These are phyloP conservation scores for Daldinia grandis DNA, from an alignment of 495 filamentous ascomycete genomes.

Conservation along the genomic window DNA sequence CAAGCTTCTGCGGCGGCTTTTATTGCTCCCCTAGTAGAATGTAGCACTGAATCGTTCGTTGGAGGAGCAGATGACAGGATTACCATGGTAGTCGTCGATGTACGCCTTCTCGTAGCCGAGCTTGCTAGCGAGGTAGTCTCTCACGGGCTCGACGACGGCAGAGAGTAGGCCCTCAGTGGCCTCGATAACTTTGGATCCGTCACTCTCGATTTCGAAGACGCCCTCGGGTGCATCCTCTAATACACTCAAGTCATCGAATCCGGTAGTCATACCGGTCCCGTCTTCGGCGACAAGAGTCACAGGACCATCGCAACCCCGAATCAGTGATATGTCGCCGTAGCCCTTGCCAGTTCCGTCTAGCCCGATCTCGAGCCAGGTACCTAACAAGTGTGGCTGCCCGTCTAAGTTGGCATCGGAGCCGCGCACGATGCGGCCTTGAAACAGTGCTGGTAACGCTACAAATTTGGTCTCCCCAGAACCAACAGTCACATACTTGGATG, in stretches of 20 bases:
- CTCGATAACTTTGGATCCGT: background rate
- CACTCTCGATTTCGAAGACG: background rate
- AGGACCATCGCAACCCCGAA: conserved; percentile 42
- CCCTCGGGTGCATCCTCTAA: background rate
- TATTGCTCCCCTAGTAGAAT: conserved; percentile 17
- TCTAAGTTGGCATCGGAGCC: conserved; percentile 33
- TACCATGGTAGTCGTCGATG: conserved; percentile 42
- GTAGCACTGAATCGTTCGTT: conserved; percentile 37
- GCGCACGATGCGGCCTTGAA: conserved; percentile 41
- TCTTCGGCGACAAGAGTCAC: conserved; percentile 28
- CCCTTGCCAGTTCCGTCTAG: conserved; percentile 44
- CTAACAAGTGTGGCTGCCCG: conserved; percentile 10
- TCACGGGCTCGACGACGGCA: conserved; percentile 3
- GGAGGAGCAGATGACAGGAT: conserved; percentile 39
- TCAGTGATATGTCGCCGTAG: conserved; percentile 44
- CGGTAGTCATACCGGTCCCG: background rate
- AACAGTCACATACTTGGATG: conserved; percentile 38
- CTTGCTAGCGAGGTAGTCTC: conserved; percentile 27
- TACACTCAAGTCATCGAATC: background rate
- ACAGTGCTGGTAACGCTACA: conserved; percentile 30
- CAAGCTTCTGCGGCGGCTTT: background rate
- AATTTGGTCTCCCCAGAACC: conserved; percentile 26
- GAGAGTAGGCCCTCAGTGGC: conserved; percentile 28
- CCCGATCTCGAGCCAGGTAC: conserved; percentile 45
- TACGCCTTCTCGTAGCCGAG: conserved; percentile 36